Base-by-base conservation (phyloP, 2,329 filamentous ascomycete genomes). In the Ambrosiella xylebori region DNA sequence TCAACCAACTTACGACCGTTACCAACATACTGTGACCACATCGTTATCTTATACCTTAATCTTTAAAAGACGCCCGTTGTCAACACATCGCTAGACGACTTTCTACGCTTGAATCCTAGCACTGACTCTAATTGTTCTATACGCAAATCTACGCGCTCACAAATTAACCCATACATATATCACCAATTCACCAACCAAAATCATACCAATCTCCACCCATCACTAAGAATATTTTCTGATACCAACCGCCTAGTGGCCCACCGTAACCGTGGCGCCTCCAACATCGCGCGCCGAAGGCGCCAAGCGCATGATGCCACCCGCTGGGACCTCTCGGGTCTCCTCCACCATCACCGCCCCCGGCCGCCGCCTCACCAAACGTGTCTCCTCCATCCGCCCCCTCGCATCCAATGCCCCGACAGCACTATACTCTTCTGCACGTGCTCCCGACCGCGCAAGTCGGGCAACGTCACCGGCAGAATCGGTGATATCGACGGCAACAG, bases 381-480 rank as follows among this genome's bases (percentile, higher is more conserved):
- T 56, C 35, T 57, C 61, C 6, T 58, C 52, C 36, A 49, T 50
- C 7, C 59, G 61, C 9, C 50, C 56, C 5, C 53, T 50, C 9
- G 38, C 40, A 3, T 38, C 57, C 40, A 19, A 56, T 8, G 52
- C 54, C 0, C 53, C 54, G 7, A 11, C 55, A 9, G 39, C 51
- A 27, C 27, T 27, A 3, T 27, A 27, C 27, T 27, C 27, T 27
- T 27, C 27, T 27, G 27, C 27, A 5, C 27, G 27, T n/a, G 53
- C 47, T 2, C n/a, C 27, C n/a, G 39, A 56, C 17, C 59, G 59
- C 13, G 39, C 37, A 50, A 62, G 61, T 49, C 71, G 73, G 52
- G 74, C 84, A 36, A 71, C 76, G 11, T 91, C 90, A 4, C 87
- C 88, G 4, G 79, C 85, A 61, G 80, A 81, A 51, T 87, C 86